phyloP scores from a whole-genome alignment of 257 asterid genomes.

The Ballota nigra region DNA sequence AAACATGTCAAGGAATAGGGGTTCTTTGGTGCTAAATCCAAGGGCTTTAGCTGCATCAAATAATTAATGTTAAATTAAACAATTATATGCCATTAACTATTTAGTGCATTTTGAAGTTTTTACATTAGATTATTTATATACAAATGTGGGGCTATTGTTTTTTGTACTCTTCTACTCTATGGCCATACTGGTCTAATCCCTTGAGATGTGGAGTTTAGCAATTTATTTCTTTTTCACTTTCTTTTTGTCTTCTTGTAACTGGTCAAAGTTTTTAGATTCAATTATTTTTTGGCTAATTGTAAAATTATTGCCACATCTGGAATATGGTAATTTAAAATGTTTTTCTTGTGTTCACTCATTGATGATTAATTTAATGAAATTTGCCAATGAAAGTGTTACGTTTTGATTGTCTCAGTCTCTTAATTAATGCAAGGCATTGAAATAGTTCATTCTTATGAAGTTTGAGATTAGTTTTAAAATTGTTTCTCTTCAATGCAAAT shows the following conservation, averaged over 20 bases:
- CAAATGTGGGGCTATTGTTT: not conserved
- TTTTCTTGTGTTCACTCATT: not conserved
- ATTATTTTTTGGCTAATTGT: not conserved
- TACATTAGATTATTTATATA: not conserved
- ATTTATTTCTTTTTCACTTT: not conserved
- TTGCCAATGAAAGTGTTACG: not conserved
- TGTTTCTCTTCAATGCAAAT: not conserved
- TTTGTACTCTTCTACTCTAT: conserved; percentile 18
- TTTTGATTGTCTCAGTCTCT: not conserved
- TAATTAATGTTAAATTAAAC: not conserved
- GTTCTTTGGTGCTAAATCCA: not conserved
- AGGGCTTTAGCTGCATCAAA: not conserved
- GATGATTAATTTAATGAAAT: not conserved
- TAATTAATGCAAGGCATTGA: not conserved
- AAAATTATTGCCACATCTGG: not conserved
- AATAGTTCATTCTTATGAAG: not conserved
- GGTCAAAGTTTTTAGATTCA: conserved; percentile 5
- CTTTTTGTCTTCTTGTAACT: not conserved
- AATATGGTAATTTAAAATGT: not conserved
- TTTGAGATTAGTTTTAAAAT: not conserved
- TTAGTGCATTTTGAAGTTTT: not conserved
- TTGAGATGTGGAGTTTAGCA: conserved; percentile 17
- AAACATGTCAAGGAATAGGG: not conserved
- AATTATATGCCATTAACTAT: not conserved
- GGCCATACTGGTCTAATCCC: conserved; percentile 23